Conservation (phyloP, 2,329 filamentous ascomycete genomes). For the Stagonosporopsis vannaccii region DNA sequence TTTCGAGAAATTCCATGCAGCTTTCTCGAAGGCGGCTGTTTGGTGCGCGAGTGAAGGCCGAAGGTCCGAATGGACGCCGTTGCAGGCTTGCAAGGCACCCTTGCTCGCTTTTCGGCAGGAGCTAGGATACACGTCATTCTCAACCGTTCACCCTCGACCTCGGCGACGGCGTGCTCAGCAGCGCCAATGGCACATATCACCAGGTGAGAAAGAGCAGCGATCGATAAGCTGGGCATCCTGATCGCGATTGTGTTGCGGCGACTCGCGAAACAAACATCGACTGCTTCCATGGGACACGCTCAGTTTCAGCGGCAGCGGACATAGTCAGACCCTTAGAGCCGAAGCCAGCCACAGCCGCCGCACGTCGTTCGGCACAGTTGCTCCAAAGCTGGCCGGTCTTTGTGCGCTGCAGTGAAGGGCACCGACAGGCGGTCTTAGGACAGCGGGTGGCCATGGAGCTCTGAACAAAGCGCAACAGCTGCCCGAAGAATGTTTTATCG, state of each 20-base stretch:
- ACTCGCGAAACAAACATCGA: constrained; percentile 6
- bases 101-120: not conserved
- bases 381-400: not conserved
- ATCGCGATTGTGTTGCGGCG: constrained; percentile 1
- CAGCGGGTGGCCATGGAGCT: not conserved
- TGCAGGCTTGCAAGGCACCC: constrained; percentile 2
- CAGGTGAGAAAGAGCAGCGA: constrained; percentile 2
- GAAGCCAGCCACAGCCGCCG: constrained; percentile 19
- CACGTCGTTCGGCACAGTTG: constrained; percentile 19
- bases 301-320: constrained; percentile 19
- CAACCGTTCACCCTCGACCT: constrained; percentile 6
- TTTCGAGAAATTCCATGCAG: constrained; percentile 13
- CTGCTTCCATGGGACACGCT: constrained; percentile 4
- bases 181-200: constrained; percentile 6
- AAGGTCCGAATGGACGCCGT: constrained; percentile 15
- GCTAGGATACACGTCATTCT: constrained; percentile 16
- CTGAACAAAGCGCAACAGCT: constrained; percentile 4
- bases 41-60: constrained; percentile 16
- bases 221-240: not conserved
- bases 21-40: constrained; percentile 10
- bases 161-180: constrained; percentile 11
- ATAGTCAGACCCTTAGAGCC: constrained; percentile 12
- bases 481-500: not conserved
- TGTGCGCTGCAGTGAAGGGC: constrained; percentile 1
- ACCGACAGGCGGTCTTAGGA: not conserved